Conservation (phyloP, 2,329 filamentous ascomycete genomes). For the Dothideomycetes sp. region DNA sequence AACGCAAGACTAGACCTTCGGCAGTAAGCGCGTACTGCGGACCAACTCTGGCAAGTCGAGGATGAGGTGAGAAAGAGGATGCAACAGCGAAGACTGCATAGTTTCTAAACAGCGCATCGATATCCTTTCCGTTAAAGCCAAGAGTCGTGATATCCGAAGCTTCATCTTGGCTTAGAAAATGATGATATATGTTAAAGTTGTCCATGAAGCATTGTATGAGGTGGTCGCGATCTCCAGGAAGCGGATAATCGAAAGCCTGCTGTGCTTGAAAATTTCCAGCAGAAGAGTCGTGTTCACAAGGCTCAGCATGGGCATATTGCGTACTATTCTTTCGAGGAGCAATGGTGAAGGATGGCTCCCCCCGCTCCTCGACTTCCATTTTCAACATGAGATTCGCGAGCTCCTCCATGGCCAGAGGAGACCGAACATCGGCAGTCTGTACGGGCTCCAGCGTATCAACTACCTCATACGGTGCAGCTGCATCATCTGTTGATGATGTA, state of each 20-base stretch:
- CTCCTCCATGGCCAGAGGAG: background rate
- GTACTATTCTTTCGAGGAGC: no score
- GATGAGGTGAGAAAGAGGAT: background rate
- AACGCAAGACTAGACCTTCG: background rate
- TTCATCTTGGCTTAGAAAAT: background rate
- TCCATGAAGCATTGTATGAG: background rate
- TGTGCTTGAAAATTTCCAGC: no score
- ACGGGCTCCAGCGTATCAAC: no score
- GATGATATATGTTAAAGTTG: background rate
- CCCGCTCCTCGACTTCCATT: background rate
- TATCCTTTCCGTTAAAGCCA: background rate
- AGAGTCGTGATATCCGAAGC: no score
- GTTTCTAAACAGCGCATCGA: background rate
- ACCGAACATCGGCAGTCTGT: background rate
- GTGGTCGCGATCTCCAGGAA: background rate
- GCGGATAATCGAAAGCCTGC: no score
- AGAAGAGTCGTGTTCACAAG: no score
- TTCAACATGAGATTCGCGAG: background rate
- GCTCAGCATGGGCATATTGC: no score
- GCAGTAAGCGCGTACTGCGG: background rate
- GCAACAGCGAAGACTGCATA: background rate
- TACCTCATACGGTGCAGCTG: no score
- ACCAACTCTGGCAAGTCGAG: background rate
- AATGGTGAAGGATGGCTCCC: background rate
- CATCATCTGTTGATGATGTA: no score